phyloP scores from a whole-genome alignment of 441 rosid species.

The Erodium texanum region DNA sequence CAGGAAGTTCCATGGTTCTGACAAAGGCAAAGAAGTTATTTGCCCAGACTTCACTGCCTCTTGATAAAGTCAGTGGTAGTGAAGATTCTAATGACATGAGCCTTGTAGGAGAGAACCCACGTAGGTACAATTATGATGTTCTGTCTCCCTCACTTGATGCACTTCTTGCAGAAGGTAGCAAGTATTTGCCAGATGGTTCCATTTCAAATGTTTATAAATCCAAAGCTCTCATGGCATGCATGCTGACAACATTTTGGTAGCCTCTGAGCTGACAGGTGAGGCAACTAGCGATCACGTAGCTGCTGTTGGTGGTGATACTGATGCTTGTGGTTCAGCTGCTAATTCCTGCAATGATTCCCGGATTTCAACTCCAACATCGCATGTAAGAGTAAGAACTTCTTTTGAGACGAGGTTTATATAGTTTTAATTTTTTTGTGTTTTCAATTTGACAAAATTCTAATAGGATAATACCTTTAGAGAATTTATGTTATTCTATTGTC shows the following conservation, averaged over 20 bases:
- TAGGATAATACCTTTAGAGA: too few relatives aligned
- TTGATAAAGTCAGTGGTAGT: conserved; percentile 41
- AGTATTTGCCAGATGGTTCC: conserved; percentile 26
- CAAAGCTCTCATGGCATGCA: neutral
- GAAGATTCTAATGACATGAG: conserved; percentile 84
- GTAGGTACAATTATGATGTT: conserved; percentile 53
- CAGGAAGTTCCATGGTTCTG: conserved; percentile 58
- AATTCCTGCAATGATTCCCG: too few relatives aligned
- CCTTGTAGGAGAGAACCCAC: conserved; percentile 55
- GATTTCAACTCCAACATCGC: conserved; percentile 31
- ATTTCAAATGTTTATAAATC: conserved; percentile 17
- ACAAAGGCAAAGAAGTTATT: conserved; percentile 42
- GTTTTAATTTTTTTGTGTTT: too few relatives aligned
- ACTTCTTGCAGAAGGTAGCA: conserved; percentile 46
- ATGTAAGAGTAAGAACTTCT: conserved; percentile 28
- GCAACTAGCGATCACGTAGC: conserved; percentile 20
- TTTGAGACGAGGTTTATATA: too few relatives aligned
- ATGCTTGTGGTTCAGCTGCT: too few relatives aligned
- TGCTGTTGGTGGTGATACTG: too few relatives aligned
- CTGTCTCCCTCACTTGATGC: conserved; percentile 72
- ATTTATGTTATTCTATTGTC: too few relatives aligned
- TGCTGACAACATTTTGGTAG: conserved; percentile 17
- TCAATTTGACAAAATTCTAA: too few relatives aligned
- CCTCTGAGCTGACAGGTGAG: conserved; percentile 20
- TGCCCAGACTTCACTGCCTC: conserved; percentile 23